phyloP scores from a whole-genome alignment of 2,329 filamentous ascomycete species.

The Celoporthe dispersa region DNA sequence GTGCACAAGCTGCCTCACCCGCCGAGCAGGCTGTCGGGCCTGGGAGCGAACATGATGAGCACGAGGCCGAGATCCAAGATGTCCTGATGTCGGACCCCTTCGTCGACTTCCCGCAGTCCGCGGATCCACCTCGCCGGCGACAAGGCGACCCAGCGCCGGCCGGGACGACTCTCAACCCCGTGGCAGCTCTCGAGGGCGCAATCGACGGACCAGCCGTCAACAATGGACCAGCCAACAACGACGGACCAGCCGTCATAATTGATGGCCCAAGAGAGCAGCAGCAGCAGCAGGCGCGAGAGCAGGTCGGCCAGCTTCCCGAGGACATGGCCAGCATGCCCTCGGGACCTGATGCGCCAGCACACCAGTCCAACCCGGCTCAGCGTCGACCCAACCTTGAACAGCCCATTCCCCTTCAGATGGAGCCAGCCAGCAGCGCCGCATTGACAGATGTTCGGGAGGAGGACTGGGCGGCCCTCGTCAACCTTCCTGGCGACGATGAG shows the following conservation, averaged over 20 bases:
- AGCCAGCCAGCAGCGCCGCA: not conserved
- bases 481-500: not conserved
- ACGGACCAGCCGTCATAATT: not conserved
- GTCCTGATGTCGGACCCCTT: not conserved
- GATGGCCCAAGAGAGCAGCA: not conserved
- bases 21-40: not conserved
- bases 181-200: not conserved
- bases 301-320: too few relatives aligned
- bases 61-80: not conserved
- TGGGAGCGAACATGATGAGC: too few relatives aligned
- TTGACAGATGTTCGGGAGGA: not conserved
- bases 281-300: not conserved
- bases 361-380: not conserved
- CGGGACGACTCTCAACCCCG: too few relatives aligned
- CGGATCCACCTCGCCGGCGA: not conserved
- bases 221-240: not conserved
- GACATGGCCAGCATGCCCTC: not conserved
- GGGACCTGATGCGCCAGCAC: not conserved
- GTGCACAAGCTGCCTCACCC: too few relatives aligned
- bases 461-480: not conserved
- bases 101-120: not conserved
- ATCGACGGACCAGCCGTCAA: not conserved
- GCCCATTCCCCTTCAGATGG: not conserved
- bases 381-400: not conserved
- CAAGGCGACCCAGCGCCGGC: not conserved